Percentiles rank a stretch among this genome's conserved stretches.
Evolutionary conservation across 768 basidiomycete genomes (phyloP).

Genomic region (Boletus edulis): DNA sequence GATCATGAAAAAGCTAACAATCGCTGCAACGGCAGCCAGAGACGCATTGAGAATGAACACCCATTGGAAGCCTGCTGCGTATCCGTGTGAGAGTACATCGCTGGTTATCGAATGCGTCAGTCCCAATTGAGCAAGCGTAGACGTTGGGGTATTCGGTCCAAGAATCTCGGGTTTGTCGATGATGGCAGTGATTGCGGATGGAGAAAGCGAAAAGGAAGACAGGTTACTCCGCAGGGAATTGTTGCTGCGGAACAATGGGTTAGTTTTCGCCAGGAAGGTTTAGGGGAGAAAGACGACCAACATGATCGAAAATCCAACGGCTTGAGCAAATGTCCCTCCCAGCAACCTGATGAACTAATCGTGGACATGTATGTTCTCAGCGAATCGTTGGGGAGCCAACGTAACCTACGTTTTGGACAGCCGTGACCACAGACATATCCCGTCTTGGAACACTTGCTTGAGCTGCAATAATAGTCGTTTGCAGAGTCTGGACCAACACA

Average conservation of each 20-base stretch:
- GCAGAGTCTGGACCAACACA: conserved; percentile 40
- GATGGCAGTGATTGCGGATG: conserved; percentile 40
- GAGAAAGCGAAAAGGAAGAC: conserved; percentile 35
- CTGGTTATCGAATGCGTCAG: conserved; percentile 38
- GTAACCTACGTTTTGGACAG: conserved; percentile 51
- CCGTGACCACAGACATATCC: conserved; percentile 78
- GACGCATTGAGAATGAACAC: conserved; percentile 62
- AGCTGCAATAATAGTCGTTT: conserved; percentile 66
- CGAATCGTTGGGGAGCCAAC: background rate
- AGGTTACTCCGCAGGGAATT: conserved; percentile 46
- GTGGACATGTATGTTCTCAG: background rate
- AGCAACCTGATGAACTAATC: conserved; percentile 61
- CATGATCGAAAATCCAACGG: conserved; percentile 59
- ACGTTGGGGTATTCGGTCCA: conserved; percentile 27
- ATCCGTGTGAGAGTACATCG: conserved; percentile 45
- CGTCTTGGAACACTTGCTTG: conserved; percentile 67
- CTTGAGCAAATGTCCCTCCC: conserved; percentile 66
- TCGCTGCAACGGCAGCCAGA: conserved; percentile 51
- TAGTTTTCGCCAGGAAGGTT: background rate
- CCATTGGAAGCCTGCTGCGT: conserved; percentile 52
- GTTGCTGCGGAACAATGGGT: conserved; percentile 30
- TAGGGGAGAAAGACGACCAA: conserved; percentile 20
- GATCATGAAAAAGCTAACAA: conserved; percentile 56
- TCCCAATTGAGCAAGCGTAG: conserved; percentile 31
- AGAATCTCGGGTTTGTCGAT: conserved; percentile 48